Conservation (phyloP, 192 early-diverging fungal genomes). For the Glomus cerebriforme region DNA sequence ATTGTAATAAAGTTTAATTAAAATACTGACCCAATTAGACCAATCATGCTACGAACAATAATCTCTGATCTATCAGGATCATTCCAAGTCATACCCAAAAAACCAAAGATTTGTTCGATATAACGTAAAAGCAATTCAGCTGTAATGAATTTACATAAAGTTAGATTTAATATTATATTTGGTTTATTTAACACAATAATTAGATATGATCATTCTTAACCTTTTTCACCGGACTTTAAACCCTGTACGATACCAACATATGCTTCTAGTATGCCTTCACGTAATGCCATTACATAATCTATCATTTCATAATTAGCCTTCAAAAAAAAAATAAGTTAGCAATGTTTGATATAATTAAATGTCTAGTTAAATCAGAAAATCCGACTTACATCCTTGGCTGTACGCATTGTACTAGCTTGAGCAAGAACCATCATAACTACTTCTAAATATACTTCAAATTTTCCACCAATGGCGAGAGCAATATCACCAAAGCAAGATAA, state of each 20-base stretch:
- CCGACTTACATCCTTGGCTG: constrained; percentile 34
- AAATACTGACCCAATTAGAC: constrained; percentile 72
- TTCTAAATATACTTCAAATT: constrained; percentile 82
- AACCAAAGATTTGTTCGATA: constrained; percentile 73
- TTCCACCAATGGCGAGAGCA: constrained; percentile 89
- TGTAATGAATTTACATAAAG: constrained; percentile 38
- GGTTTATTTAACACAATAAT: background rate
- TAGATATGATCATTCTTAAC: constrained; percentile 36
- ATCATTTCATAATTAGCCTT: constrained; percentile 72
- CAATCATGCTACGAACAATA: constrained; percentile 76
- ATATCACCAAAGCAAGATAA: constrained; percentile 97
- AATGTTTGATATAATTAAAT: background rate
- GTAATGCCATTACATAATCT: constrained; percentile 84
- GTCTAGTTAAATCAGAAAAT: background rate
- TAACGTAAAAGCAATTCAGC: constrained; percentile 64
- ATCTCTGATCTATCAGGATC: constrained; percentile 67
- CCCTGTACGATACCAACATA: constrained; percentile 97
- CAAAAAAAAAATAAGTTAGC: constrained; percentile 18
- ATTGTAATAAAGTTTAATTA: background rate
- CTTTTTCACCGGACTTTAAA: constrained; percentile 74
- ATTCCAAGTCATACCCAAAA: constrained; percentile 68
- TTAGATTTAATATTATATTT: background rate
- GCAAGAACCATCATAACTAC: constrained; percentile 85
- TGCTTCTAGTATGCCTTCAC: constrained; percentile 90
- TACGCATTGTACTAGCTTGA: constrained; percentile 74